Conservation (phyloP, 2,329 filamentous ascomycete genomes). For the Leptographium radiaticola region DNA sequence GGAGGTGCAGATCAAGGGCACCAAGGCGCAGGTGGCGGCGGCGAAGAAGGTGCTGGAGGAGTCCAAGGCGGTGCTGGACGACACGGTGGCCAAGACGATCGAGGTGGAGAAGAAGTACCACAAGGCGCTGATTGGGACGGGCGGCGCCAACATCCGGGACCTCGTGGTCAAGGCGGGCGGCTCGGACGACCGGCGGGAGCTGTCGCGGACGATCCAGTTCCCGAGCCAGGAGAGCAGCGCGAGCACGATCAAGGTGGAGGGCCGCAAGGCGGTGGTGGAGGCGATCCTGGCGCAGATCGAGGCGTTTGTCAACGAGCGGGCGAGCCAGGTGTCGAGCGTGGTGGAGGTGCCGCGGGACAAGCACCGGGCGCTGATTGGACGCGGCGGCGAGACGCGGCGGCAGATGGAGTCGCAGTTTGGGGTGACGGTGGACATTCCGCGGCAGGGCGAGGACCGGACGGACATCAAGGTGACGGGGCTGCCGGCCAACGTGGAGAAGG, state of each 20-base stretch:
- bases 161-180: constrained; percentile 84
- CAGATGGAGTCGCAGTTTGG: constrained; percentile 76
- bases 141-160: constrained; percentile 71
- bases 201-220: constrained; percentile 87
- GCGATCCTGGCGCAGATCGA: constrained; percentile 77
- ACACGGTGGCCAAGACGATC: constrained; percentile 72
- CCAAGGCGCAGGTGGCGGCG: constrained; percentile 77
- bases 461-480: constrained; percentile 77
- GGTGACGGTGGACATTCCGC: constrained; percentile 80
- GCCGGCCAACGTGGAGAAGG: constrained; percentile 66
- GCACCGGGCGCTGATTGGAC: constrained; percentile 82
- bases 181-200: constrained; percentile 68
- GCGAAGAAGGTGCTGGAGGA: constrained; percentile 85
- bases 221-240: constrained; percentile 77
- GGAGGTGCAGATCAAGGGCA: constrained; percentile 85
- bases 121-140: constrained; percentile 73
- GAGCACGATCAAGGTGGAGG: constrained; percentile 78
- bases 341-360: constrained; percentile 81
- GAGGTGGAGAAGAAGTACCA: constrained; percentile 95
- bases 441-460: constrained; percentile 72
- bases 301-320: constrained; percentile 67
- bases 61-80: constrained; percentile 76
- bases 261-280: constrained; percentile 69
- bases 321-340: constrained; percentile 65
- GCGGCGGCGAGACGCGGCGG: constrained; percentile 76